A percentile compares a stretch with the other conserved stretches of the same genome.
These are phyloP conservation scores for Onygenales sp. DNA, from an alignment of 2,329 filamentous ascomycete genomes.

Conservation along the genomic window DNA sequence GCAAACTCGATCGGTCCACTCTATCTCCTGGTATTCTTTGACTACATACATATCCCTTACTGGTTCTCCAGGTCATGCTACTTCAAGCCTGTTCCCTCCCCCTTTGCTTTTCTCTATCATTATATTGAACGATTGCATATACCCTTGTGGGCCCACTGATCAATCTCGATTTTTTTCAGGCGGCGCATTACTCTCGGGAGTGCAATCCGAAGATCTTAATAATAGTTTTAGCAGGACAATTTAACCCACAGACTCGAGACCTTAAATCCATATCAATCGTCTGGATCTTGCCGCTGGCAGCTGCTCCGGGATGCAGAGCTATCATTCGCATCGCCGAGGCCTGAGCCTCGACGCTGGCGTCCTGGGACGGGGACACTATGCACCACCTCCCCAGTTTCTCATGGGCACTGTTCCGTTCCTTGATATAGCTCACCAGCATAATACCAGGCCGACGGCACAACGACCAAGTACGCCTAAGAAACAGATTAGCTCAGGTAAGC, in stretches of 20 bases:
- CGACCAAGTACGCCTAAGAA: slow-evolving; percentile 55
- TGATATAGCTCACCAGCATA: slow-evolving; percentile 1
- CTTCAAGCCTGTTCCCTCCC: not conserved
- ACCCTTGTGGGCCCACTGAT: not conserved
- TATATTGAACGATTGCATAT: not conserved
- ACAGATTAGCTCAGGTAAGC: slow-evolving; percentile 52
- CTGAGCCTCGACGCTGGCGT: slow-evolving; percentile 64
- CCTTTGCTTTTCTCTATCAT: not conserved
- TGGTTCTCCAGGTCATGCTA: not conserved
- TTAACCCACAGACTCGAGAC: not conserved
- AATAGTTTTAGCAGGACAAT: not conserved
- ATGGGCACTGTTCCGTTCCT: slow-evolving; percentile 40
- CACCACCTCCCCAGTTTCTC: slow-evolving; percentile 15
- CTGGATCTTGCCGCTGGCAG: not conserved
- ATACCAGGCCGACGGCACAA: slow-evolving; percentile 20
- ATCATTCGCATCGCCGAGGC: slow-evolving; percentile 63
- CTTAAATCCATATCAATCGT: not conserved
- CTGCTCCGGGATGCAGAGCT: slow-evolving; percentile 39
- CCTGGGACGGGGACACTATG: slow-evolving; percentile 5
- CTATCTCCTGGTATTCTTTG: not conserved
- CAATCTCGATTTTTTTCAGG: not conserved
- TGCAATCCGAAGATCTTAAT: not conserved
- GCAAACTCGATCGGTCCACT: not conserved
- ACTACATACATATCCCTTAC: not conserved
- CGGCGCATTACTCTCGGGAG: not conserved